Base-by-base conservation (phyloP, 2,329 filamentous ascomycete species). In the Arthrobotrys pseudoclavata region DNA sequence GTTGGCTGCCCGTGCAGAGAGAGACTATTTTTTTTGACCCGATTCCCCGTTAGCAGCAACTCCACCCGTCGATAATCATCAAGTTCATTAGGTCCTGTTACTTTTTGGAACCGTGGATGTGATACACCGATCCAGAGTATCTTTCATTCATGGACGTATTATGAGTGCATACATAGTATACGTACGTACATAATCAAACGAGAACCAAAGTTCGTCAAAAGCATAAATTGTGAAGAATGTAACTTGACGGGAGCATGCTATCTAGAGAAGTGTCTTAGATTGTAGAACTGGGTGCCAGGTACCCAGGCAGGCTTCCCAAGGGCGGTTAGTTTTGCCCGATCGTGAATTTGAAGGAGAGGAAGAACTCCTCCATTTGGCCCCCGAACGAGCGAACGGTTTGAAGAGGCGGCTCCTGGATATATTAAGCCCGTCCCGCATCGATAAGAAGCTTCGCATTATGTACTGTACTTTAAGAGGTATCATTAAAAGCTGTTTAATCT, bases 241-340 rank as follows among this genome's bases (percentile, higher is more conserved):
- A 34, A 34, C 31, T 34, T 34, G 12, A 34, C 7, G 31, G n/a
- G n/a, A n/a, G n/a, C n/a, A n/a, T n/a, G n/a, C n/a, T n/a, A n/a
- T n/a, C n/a, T n/a, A 5, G 31, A 5, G 7, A 10, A 9, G 12
- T 1, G 7, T 34, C 7, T 5, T 10, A 4, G 31, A 34, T 4
- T 10, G 1, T 34, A 9, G 31, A 9, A 9, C 31, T 7, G 48
- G 61, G 70, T 68, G 48, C 62, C 71, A 55, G 40, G 61, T 55
- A 31, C 29, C 55, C 55, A 60, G 34, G 55, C n/a, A 63, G 55
- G 57, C 60, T 61, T 45, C 68, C 64, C 64, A 61, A 40, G 50
- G 69, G 71, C 71, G 71, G 71, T 53, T 69, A 76, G 42, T 69
- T 76, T 76, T 76, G 63, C 64, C 63, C 60, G 71, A 64, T 48